These are phyloP conservation scores for Neofusicoccum sp. DNA, from an alignment of 2,329 filamentous ascomycete genomes.

Conservation along the genomic window DNA sequence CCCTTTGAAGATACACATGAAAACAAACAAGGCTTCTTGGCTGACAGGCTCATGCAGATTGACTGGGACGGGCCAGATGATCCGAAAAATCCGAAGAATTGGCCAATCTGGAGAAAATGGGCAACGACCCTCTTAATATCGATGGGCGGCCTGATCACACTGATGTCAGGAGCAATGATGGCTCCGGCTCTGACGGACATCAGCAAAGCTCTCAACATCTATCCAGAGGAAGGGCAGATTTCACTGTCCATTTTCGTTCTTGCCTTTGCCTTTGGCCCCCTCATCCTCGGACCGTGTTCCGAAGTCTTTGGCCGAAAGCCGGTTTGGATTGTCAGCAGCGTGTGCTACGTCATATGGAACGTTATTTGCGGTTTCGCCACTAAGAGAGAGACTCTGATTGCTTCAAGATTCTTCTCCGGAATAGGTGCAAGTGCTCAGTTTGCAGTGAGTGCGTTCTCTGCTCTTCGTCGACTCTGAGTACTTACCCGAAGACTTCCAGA, in stretches of 20 bases:
- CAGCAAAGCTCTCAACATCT: conserved; percentile 29
- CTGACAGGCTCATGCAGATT: background rate
- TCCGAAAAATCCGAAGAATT: conserved; percentile 29
- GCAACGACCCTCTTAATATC: conserved; percentile 29
- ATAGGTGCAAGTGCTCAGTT: conserved; percentile 32
- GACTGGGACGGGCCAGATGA: conserved; percentile 24
- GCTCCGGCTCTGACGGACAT: conserved; percentile 31
- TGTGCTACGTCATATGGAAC: conserved; percentile 34
- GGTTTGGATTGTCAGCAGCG: conserved; percentile 28
- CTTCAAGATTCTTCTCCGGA: conserved; percentile 30
- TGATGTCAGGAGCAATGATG: conserved; percentile 33
- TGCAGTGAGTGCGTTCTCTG: conserved; percentile 11
- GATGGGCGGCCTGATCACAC: conserved; percentile 28
- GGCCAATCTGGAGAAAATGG: conserved; percentile 28
- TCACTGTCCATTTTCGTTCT: conserved; percentile 33
- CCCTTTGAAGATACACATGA: no score
- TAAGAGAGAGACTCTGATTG: conserved; percentile 30
- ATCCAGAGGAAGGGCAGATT: conserved; percentile 29
- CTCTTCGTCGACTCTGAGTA: background rate
- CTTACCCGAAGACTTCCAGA: conserved; percentile 23
- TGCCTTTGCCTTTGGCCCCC: conserved; percentile 31
- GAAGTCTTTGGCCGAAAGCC: conserved; percentile 32
- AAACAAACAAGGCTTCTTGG: no score
- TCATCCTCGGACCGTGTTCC: conserved; percentile 32
- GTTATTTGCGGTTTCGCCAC: conserved; percentile 32